These are phyloP conservation scores for Populus ilicifolia DNA, from an alignment of 345 rosid genomes.

Conservation along the genomic window DNA sequence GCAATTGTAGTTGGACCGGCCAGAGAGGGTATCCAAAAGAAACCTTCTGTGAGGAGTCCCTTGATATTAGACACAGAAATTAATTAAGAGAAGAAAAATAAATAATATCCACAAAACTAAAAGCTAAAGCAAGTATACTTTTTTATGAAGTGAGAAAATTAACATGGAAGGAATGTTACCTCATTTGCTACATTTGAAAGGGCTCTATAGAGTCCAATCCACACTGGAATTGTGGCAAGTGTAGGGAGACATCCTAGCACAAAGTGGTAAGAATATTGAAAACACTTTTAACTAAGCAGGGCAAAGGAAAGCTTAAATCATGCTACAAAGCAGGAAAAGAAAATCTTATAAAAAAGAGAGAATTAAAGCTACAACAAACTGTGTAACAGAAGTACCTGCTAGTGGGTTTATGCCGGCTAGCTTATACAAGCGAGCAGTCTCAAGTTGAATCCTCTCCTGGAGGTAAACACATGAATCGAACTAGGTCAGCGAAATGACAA, in stretches of 20 bases:
- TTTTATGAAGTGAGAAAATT: neutral
- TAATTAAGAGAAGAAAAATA: constrained; percentile 13
- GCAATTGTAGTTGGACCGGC: constrained; percentile 93
- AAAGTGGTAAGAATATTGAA: neutral
- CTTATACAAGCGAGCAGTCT: constrained; percentile 90
- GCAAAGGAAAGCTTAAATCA: neutral
- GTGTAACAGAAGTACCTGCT: constrained; percentile 50
- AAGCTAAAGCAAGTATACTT: neutral
- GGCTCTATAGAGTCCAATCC: constrained; percentile 98
- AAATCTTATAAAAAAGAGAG: neutral
- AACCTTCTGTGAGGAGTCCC: constrained; percentile 98
- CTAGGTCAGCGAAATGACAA: neutral
- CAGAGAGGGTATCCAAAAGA: constrained; percentile 97
- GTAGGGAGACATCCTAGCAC: constrained; percentile 84
- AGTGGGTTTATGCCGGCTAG: constrained; percentile 88
- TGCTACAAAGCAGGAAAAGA: neutral
- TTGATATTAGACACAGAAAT: constrained; percentile 25
- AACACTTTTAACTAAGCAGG: neutral
- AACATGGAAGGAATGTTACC: constrained; percentile 34
- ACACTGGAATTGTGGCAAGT: constrained; percentile 92
- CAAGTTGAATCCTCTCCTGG: constrained; percentile 92
- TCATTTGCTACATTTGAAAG: constrained; percentile 95
- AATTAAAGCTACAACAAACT: neutral
- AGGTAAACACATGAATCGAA: constrained; percentile 16
- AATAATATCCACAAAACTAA: constrained; percentile 5